Evolutionary conservation across 2,329 filamentous ascomycete genomes (phyloP), one percentile per base, ranked within the genome.

Genomic region (Monosporascus cannonballus): DNA sequence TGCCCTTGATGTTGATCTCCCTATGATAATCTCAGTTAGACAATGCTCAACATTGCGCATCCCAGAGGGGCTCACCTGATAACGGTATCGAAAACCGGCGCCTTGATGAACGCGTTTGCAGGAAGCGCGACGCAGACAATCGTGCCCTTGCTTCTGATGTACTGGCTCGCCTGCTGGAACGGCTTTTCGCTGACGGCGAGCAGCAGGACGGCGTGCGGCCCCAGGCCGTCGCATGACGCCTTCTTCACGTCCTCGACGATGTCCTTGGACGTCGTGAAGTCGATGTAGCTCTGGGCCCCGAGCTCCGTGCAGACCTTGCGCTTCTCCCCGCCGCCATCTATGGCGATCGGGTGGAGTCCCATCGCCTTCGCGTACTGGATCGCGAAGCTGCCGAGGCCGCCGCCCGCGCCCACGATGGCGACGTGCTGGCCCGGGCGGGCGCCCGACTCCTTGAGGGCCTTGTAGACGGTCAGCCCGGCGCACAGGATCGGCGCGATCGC

Each of bases 1-100:
- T 90, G 55, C 92, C 92, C 77, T 89, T 89, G 78, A 97, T 96
- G 64, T 73, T 85, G 75, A 96, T 85, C 90, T 96, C 96, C 73
- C 86, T 61, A 80, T 54, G 14, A 27, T 18, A 14, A 4, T 2
- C 17, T 15, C 18, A 15, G 6, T 42, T 4, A 42, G 39, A 42
- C 4, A 20, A 42, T 20, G 17, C 3, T 5, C 18, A 6, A 20
- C 2, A 18, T 20, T 34, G 17, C 2, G n/a, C 4, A 17, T 3
- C 6, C 7, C 22, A 24, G 18, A 39, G 17, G 6, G 15, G 51
- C 60, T 53, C 55, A 61, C 60, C 64, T 76, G 67, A 93, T 79
- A 57, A 96, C 93, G 7, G 87, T 90, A 67, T 92, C 86, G 69
- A 96, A 96, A 51, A 96, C 91, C 39, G 90, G 89, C 1, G 92